Evolutionary conservation across 169 alveolate species (phyloP), one percentile per base, ranked within the genome.

Genomic region (Sarcocystis neurona): DNA sequence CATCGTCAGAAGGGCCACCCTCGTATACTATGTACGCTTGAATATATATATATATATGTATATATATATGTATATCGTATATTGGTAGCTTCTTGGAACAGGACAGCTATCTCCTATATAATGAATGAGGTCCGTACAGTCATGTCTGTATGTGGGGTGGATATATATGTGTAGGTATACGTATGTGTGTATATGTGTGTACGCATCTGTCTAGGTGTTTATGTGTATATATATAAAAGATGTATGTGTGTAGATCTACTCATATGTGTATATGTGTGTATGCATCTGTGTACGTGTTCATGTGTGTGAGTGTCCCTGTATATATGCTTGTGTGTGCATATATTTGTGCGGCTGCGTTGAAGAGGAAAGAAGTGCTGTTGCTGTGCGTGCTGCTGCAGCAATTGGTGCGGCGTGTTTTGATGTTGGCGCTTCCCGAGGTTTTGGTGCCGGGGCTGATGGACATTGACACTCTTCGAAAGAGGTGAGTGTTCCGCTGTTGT

Each of bases 361-460:
- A 10, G 75, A 4, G 12, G 8, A 5, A n/a, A 4, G 75, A 5
- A 34, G n/a, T 8, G 8, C n/a, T 63, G 41, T 63, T 20, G 8
- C n/a, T 63, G 75, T 34, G n/a, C 4, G 48, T 32, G 43, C 37
- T 75, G 1, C n/a, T 34, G n/a, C 66, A 79, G 87, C 78, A 60
- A 0, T 30, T 79, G 32, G 87, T 79, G 77, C 50, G 63, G 10
- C 41, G 37, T 77, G 87, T 79, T 15, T 27, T 79, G 75, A 5
- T 43, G 41, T 39, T 12, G 32, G 75, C 87, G n/a, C 27, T 79
- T 1, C 87, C 87, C 37, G 87, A 79, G 23, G 77, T 79, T 18
- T 46, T 79, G 15, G 87, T 79, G 6, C 87, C 87, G 6, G 87
- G 87, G 20, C 58, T 79, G 53, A 37, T 79, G 32, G 37, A 56